These are phyloP conservation scores for Arthroderma sp. DNA, from an alignment of 2,329 filamentous ascomycete genomes.

Conservation along the genomic window DNA sequence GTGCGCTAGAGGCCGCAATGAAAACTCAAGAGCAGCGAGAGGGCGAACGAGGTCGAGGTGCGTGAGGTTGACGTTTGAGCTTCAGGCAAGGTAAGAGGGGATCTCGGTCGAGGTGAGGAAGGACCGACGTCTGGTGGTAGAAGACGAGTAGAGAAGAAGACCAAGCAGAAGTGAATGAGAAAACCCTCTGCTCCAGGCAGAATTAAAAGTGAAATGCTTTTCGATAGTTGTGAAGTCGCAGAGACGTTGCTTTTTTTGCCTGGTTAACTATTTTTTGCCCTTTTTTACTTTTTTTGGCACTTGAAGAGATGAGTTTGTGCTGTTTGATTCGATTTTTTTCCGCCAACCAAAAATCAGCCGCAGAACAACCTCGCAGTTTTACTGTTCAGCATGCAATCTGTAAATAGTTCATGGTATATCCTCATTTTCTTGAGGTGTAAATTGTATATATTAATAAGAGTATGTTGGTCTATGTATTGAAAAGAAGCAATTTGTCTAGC, in stretches of 20 bases:
- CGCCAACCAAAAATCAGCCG: too few relatives aligned
- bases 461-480: too few relatives aligned
- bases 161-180: background rate
- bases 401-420: too few relatives aligned
- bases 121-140: background rate
- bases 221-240: background rate
- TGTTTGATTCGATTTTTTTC: background rate
- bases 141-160: background rate
- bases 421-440: too few relatives aligned
- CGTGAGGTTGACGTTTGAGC: background rate
- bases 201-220: background rate
- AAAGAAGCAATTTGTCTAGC: too few relatives aligned
- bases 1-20: background rate
- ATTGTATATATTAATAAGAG: too few relatives aligned
- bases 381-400: too few relatives aligned
- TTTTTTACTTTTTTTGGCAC: background rate
- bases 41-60: constrained; percentile 4
- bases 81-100: background rate
- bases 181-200: constrained; percentile 12
- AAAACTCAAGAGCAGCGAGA: background rate
- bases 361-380: too few relatives aligned
- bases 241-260: background rate
- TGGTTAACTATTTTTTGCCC: background rate
- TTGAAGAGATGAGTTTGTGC: constrained; percentile 1
- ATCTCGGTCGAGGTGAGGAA: background rate